These are phyloP conservation scores for Psilocybe azurescens DNA, from an alignment of 768 basidiomycete genomes.

Conservation along the genomic window DNA sequence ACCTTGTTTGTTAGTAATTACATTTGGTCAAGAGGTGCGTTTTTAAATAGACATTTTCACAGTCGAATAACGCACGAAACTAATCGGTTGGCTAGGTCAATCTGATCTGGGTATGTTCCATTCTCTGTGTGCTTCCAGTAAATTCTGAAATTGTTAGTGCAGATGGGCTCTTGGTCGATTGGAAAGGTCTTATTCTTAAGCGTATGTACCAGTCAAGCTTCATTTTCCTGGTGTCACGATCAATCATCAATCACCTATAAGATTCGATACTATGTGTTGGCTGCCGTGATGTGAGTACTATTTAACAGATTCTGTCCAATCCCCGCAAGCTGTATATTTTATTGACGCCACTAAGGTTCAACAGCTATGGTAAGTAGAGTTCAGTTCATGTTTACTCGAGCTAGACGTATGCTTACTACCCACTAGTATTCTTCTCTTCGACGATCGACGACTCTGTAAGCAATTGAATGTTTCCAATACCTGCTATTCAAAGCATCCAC, in stretches of 20 bases:
- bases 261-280: background rate
- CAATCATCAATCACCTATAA: background rate
- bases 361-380: background rate
- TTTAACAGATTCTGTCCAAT: background rate
- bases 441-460: background rate
- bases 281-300: background rate
- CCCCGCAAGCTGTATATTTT: background rate
- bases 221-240: background rate
- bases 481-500: too few relatives aligned
- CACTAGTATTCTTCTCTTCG: background rate
- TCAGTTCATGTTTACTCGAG: too few relatives aligned
- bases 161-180: background rate
- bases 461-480: too few relatives aligned
- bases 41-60: too few relatives aligned
- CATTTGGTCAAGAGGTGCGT: too few relatives aligned
- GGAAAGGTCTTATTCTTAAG: background rate
- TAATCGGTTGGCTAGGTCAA: too few relatives aligned
- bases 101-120: too few relatives aligned
- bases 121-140: too few relatives aligned
- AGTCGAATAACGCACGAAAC: too few relatives aligned
- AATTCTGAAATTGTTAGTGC: too few relatives aligned
- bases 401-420: background rate
- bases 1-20: too few relatives aligned
- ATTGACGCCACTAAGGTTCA: background rate
- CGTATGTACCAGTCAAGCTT: background rate